phyloP scores from a whole-genome alignment of 2,329 filamentous ascomycete species.

The Fusarium redolens region DNA sequence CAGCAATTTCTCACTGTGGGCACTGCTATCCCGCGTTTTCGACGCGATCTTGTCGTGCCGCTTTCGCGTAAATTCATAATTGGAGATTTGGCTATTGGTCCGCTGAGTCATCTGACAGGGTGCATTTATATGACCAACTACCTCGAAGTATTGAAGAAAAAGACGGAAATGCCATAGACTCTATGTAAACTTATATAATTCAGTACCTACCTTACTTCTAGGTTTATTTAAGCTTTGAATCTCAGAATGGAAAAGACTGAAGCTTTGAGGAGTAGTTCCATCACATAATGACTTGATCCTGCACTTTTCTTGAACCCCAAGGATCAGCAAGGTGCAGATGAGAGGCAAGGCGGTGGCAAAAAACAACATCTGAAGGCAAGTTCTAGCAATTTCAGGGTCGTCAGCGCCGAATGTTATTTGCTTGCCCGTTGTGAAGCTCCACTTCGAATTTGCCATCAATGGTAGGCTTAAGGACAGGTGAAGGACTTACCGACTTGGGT shows the following conservation, averaged over 20 bases:
- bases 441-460: constrained; percentile 7
- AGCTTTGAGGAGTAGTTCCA: background rate
- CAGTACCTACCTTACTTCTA: too few relatives aligned
- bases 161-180: background rate
- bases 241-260: too few relatives aligned
- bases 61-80: constrained; percentile 48
- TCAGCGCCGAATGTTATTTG: background rate
- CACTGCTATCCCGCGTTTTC: constrained; percentile 1
- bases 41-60: constrained; percentile 42
- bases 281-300: background rate
- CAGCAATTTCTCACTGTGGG: constrained; percentile 22
- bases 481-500: background rate
- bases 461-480: background rate
- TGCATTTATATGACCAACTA: constrained; percentile 13
- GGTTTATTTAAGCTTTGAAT: background rate
- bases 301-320: background rate
- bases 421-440: background rate
- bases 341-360: constrained; percentile 33
- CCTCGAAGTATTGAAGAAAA: background rate
- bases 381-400: constrained; percentile 16
- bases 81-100: constrained; percentile 9
- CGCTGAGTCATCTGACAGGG: constrained; percentile 34
- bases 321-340: background rate
- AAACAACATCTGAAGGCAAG: background rate
- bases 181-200: background rate